A percentile compares a stretch with the other conserved stretches of the same genome.
Conservation (phyloP, 768 basidiomycete species). For the Collybia mongolica region DNA sequence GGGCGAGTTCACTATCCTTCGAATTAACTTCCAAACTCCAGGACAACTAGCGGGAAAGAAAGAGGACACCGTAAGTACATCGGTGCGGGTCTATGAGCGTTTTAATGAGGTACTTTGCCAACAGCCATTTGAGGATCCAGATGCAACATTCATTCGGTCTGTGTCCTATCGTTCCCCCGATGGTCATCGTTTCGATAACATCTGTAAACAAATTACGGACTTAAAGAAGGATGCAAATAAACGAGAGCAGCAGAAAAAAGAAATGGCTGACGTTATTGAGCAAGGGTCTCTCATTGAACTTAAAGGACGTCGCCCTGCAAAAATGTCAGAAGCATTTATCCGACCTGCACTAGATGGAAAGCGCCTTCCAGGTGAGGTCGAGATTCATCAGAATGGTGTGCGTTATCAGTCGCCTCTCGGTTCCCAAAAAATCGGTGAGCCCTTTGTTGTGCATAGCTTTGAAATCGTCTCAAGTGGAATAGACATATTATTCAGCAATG, state of each 20-base stretch:
- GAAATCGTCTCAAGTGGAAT: slow-evolving; percentile 4
- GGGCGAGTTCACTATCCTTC: slow-evolving; percentile 89
- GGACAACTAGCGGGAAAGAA: slow-evolving; percentile 98
- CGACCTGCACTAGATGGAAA: slow-evolving; percentile 95
- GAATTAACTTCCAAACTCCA: slow-evolving; percentile 98
- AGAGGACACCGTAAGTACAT: slow-evolving; percentile 80
- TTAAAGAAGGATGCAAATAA: slow-evolving; percentile 97
- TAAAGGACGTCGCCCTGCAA: slow-evolving; percentile 83
- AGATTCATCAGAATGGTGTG: slow-evolving; percentile 97
- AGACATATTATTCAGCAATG: slow-evolving; percentile 96
- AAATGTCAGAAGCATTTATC: slow-evolving; percentile 89
- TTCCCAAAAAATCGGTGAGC: slow-evolving; percentile 86
- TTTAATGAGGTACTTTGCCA: no score
- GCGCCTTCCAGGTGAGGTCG: slow-evolving; percentile 93
- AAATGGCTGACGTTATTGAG: slow-evolving; percentile 97
- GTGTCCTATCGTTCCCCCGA: slow-evolving; percentile 92
- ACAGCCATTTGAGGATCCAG: slow-evolving; percentile 94
- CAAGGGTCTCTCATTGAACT: slow-evolving; percentile 89
- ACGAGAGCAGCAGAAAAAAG: slow-evolving; percentile 95
- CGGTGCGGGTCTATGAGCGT: not conserved
- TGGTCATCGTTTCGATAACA: slow-evolving; percentile 81
- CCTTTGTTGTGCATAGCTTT: not conserved
- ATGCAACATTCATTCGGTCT: slow-evolving; percentile 94
- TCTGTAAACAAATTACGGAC: slow-evolving; percentile 91
- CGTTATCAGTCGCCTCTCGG: slow-evolving; percentile 87